A percentile compares a stretch with the other conserved stretches of the same genome.
Conservation (phyloP, 768 basidiomycete species). For the Boletus barrowsii region DNA sequence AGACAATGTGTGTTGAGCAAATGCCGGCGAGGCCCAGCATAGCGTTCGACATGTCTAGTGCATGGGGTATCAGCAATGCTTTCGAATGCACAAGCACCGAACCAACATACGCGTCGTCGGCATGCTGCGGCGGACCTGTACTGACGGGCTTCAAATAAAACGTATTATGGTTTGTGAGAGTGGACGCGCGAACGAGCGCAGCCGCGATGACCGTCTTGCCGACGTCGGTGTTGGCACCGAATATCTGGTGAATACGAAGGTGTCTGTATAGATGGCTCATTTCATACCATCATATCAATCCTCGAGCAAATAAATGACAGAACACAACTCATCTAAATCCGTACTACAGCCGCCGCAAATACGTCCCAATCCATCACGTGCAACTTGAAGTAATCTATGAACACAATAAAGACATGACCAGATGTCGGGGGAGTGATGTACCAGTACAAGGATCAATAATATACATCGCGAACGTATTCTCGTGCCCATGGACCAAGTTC, state of each 20-base stretch:
- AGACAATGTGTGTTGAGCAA: constrained; percentile 66
- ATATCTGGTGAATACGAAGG: constrained; percentile 84
- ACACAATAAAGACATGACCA: constrained; percentile 25
- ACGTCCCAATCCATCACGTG: not conserved
- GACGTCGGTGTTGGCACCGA: constrained; percentile 95
- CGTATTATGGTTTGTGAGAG: constrained; percentile 46
- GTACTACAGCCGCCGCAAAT: constrained; percentile 17
- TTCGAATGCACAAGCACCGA: not conserved
- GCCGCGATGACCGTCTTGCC: constrained; percentile 92
- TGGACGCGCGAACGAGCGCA: constrained; percentile 79
- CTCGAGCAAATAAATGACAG: too few species aligned
- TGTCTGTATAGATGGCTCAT: constrained; percentile 87
- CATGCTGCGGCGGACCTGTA: constrained; percentile 75
- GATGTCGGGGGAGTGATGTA: constrained; percentile 20
- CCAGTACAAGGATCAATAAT: constrained; percentile 23
- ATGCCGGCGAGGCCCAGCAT: constrained; percentile 39
- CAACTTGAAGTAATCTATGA: constrained; percentile 7
- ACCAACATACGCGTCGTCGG: constrained; percentile 75
- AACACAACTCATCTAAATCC: constrained; percentile 5
- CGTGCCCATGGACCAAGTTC: constrained; percentile 41
- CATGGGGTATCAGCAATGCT: not conserved
- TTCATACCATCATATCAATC: constrained; percentile 1
- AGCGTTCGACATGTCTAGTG: constrained; percentile 63
- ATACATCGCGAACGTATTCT: constrained; percentile 32
- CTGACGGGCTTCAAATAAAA: constrained; percentile 90